phyloP scores from a whole-genome alignment of 371 early-diverging fungal species.

The Apophysomyces ossiformis region DNA sequence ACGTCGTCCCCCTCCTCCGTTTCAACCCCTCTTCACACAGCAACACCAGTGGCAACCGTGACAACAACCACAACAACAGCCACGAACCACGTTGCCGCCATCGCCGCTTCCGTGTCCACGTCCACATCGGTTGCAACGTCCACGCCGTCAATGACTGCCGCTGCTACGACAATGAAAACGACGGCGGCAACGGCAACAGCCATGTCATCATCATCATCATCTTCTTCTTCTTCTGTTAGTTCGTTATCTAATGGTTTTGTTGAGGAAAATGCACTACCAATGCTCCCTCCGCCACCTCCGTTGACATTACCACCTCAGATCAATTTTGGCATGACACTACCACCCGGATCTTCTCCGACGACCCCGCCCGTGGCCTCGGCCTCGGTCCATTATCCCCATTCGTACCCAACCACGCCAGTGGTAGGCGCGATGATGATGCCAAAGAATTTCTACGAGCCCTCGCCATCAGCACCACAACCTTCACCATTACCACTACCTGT shows the following conservation, averaged over 20 bases:
- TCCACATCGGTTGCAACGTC: too few relatives aligned
- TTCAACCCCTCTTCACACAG: background rate
- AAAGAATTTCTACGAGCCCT: background rate
- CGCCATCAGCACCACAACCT: background rate
- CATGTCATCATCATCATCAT: background rate
- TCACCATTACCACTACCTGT: background rate
- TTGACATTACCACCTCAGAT: background rate
- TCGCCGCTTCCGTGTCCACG: too few relatives aligned
- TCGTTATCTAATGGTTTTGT: background rate
- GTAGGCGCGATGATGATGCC: conserved; percentile 3
- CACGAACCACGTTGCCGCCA: too few relatives aligned
- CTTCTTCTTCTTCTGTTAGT: conserved; percentile 3
- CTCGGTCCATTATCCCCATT: conserved; percentile 15
- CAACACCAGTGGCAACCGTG: too few relatives aligned
- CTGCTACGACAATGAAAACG: background rate
- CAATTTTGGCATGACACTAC: background rate
- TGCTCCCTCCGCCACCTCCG: background rate
- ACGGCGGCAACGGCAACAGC: background rate
- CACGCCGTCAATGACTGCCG: too few relatives aligned
- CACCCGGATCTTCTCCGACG: background rate
- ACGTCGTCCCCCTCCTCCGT: conserved; percentile 21
- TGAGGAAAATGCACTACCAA: background rate
- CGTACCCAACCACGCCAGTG: conserved; percentile 1
- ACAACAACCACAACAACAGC: too few relatives aligned
- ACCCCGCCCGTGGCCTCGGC: background rate